A percentile compares a stretch with the other conserved stretches of the same genome.
Conservation (phyloP, 2,329 filamentous ascomycete species). For the Sclerotinia sclerotiorum region DNA sequence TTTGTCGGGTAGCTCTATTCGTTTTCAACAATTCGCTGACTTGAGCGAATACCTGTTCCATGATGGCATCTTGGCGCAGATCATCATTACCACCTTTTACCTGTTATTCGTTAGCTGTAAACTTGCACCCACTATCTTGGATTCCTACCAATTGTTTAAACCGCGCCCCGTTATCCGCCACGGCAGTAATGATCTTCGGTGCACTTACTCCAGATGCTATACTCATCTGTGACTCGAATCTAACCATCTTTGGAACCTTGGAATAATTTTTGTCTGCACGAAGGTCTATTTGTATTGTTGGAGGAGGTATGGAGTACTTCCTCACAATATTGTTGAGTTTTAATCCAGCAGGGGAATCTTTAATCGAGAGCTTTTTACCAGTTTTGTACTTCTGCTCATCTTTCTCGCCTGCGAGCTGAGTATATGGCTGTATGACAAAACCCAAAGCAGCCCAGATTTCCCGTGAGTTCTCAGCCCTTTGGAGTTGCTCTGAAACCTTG, state of each 20-base stretch:
- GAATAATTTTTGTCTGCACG: slow-evolving; percentile 73
- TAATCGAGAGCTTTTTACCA: slow-evolving; percentile 62
- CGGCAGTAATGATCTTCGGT: slow-evolving; percentile 86
- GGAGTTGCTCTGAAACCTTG: slow-evolving; percentile 60
- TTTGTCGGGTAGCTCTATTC: slow-evolving; percentile 82
- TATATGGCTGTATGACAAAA: slow-evolving; percentile 68
- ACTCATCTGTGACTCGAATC: slow-evolving; percentile 72
- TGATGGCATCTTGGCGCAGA: slow-evolving; percentile 93
- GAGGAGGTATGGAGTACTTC: slow-evolving; percentile 74
- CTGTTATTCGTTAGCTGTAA: slow-evolving; percentile 42
- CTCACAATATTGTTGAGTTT: slow-evolving; percentile 62
- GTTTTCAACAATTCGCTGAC: slow-evolving; percentile 86
- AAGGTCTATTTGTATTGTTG: slow-evolving; percentile 82
- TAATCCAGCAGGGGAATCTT: slow-evolving; percentile 61
- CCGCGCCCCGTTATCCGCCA: slow-evolving; percentile 72
- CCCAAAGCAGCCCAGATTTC: slow-evolving; percentile 70
- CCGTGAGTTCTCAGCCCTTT: slow-evolving; percentile 49
- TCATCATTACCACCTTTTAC: slow-evolving; percentile 96
- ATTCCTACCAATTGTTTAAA: slow-evolving; percentile 77
- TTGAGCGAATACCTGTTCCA: slow-evolving; percentile 99
- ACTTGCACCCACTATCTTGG: neutral
- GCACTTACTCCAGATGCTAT: slow-evolving; percentile 90
- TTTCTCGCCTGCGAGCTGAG: slow-evolving; percentile 62
- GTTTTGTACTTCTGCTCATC: slow-evolving; percentile 66
- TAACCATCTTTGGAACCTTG: slow-evolving; percentile 69